Conservation (phyloP, 2,329 filamentous ascomycete species). For the Eurotiales sp. region DNA sequence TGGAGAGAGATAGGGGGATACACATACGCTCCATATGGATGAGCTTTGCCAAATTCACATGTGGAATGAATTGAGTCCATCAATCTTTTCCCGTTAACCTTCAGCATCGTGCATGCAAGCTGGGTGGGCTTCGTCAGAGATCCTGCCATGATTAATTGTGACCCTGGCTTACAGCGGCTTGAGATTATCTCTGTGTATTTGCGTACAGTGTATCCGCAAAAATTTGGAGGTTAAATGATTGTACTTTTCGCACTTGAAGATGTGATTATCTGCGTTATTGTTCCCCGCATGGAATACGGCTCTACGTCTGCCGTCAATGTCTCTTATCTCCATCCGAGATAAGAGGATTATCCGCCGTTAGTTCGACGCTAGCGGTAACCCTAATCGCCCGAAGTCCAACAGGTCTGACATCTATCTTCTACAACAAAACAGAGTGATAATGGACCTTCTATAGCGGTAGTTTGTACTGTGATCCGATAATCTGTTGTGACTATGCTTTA, state of each 20-base stretch:
- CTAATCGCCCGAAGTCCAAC: not conserved
- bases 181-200: not conserved
- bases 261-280: not conserved
- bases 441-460: not conserved
- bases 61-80: constrained; percentile 3
- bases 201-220: not conserved
- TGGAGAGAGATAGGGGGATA: not conserved
- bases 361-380: not conserved
- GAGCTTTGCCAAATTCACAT: constrained; percentile 2
- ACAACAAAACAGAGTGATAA: not conserved
- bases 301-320: not conserved
- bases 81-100: not conserved
- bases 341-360: not conserved
- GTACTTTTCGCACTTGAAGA: not conserved
- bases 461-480: not conserved
- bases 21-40: constrained; percentile 1
- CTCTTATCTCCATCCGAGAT: not conserved
- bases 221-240: not conserved
- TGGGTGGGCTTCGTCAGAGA: not conserved
- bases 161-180: not conserved
- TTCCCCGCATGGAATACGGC: no score
- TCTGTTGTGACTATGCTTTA: not conserved
- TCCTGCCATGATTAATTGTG: not conserved
- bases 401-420: not conserved
- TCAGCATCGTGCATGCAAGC: not conserved